Evolutionary conservation across 805 yeast species (phyloP).

Genomic region (Nakazawaea populi): DNA sequence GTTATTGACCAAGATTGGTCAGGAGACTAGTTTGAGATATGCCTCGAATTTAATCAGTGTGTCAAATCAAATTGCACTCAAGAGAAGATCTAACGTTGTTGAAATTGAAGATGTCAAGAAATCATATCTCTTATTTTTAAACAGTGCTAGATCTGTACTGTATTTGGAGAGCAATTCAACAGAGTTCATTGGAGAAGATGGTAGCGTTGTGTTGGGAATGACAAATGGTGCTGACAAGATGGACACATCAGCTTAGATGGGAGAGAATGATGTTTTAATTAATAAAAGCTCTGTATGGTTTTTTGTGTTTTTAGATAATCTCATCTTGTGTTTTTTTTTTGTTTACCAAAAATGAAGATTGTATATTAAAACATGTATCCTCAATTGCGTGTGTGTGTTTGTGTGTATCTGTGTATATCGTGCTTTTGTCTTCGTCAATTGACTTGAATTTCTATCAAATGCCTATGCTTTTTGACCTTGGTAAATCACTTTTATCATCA

Average conservation of each 20-base stretch:
- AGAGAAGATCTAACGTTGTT: constrained; percentile 66
- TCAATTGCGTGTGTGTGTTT: not conserved
- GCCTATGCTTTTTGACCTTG: no score
- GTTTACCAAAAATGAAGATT: not conserved
- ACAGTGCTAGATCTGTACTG: constrained; percentile 83
- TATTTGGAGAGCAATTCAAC: constrained; percentile 53
- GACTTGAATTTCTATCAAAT: no score
- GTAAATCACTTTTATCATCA: no score
- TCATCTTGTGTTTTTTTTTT: no score
- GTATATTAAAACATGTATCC: not conserved
- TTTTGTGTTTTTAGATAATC: no score
- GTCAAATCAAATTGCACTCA: constrained; percentile 77
- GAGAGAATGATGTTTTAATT: no score
- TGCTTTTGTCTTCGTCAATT: no score
- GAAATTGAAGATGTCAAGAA: constrained; percentile 83
- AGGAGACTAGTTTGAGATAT: constrained; percentile 86
- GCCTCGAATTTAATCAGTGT: constrained; percentile 89
- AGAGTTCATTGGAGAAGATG: constrained; percentile 75
- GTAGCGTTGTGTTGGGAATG: constrained; percentile 55
- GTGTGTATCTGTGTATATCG: no score
- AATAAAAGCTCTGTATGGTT: no score
- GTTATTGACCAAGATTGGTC: constrained; percentile 81
- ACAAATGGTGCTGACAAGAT: constrained; percentile 25
- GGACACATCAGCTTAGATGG: constrained; percentile 27
- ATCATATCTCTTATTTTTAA: constrained; percentile 81